Percentiles rank a stretch among this genome's conserved stretches.
phyloP scores from a whole-genome alignment of 2,329 filamentous ascomycete genomes.

The Alternaria arbusti region DNA sequence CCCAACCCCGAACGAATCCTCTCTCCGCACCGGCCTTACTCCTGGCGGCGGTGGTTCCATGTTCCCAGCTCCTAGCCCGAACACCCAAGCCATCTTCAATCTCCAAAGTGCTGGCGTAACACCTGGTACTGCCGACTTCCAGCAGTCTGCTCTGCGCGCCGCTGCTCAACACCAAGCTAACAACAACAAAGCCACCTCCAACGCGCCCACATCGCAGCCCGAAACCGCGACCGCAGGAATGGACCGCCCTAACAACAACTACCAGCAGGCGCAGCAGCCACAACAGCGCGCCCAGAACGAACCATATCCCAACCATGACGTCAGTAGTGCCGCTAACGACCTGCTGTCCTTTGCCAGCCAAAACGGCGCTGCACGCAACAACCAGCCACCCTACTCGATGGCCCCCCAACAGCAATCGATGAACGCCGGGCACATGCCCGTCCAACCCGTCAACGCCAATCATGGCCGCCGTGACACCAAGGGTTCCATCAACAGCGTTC shows the following conservation, averaged over 20 bases:
- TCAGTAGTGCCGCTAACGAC: constrained; percentile 92
- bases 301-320: constrained; percentile 84
- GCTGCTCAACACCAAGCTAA: constrained; percentile 57
- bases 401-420: constrained; percentile 47
- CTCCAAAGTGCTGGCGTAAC: constrained; percentile 83
- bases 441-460: constrained; percentile 57
- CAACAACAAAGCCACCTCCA: constrained; percentile 52
- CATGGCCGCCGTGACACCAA: constrained; percentile 58
- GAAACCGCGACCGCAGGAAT: constrained; percentile 50
- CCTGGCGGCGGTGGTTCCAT: constrained; percentile 95
- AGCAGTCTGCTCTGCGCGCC: constrained; percentile 86
- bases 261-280: constrained; percentile 50
- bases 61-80: constrained; percentile 92
- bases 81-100: constrained; percentile 81
- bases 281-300: constrained; percentile 57
- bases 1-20: constrained; percentile 96
- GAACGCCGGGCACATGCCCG: constrained; percentile 55
- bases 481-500: constrained; percentile 65
- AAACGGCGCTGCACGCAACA: constrained; percentile 64
- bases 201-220: constrained; percentile 53
- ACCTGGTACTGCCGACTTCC: constrained; percentile 90
- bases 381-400: constrained; percentile 58
- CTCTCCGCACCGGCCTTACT: constrained; percentile 86
- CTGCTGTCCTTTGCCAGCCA: constrained; percentile 84
- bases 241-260: constrained; percentile 65